Evolutionary conservation across 2,329 filamentous ascomycete genomes (phyloP).

Genomic region (Meredithiella fracta): DNA sequence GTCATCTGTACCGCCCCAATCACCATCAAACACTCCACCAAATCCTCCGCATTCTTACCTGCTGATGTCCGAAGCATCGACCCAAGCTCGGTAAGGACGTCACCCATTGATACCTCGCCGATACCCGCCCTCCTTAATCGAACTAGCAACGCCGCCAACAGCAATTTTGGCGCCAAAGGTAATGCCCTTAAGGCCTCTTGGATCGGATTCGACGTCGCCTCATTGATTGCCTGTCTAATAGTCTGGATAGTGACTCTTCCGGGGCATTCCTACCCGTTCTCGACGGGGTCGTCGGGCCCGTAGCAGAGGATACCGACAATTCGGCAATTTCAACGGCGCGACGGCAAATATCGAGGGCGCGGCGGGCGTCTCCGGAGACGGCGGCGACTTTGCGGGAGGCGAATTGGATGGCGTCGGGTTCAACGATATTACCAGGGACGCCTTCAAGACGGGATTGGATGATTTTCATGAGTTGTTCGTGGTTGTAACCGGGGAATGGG

Average conservation of each 20-base stretch:
- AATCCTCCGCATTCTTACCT: constrained; percentile 11
- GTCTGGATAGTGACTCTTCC: constrained; percentile 73
- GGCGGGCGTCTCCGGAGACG: constrained; percentile 81
- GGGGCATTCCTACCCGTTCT: constrained; percentile 38
- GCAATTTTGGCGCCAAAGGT: constrained; percentile 66
- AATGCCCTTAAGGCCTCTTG: constrained; percentile 76
- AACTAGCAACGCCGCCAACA: constrained; percentile 67
- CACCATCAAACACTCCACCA: constrained; percentile 11
- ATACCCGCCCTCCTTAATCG: constrained; percentile 70
- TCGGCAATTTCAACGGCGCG: constrained; percentile 92
- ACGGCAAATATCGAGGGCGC: constrained; percentile 87
- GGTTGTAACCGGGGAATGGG: constrained; percentile 92
- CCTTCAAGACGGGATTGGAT: constrained; percentile 86
- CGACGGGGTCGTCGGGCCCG: constrained; percentile 21
- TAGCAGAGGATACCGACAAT: constrained; percentile 15
- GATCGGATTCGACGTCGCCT: constrained; percentile 82
- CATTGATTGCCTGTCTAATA: constrained; percentile 84
- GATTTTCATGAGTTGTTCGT: constrained; percentile 93
- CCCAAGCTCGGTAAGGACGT: constrained; percentile 61
- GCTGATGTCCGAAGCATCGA: constrained; percentile 12
- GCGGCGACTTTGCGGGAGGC: constrained; percentile 92
- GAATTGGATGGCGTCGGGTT: constrained; percentile 87
- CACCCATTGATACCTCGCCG: constrained; percentile 72
- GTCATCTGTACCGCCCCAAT: constrained; percentile 1
- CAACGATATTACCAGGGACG: constrained; percentile 77